phyloP scores from a whole-genome alignment of 148 eudicot species.

The Linanthus parryae region DNA sequence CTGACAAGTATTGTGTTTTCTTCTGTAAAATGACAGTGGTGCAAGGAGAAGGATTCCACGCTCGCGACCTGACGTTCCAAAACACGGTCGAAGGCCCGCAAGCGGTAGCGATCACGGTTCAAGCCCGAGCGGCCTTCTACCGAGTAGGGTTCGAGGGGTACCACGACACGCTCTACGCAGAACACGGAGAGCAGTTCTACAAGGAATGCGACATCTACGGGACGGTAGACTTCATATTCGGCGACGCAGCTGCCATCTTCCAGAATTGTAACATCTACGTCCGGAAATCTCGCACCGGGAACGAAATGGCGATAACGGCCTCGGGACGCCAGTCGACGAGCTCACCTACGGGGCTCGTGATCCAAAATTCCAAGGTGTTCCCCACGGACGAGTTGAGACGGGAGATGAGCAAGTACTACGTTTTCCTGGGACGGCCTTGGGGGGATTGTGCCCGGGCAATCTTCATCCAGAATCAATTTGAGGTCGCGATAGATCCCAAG shows the following conservation, averaged over 20 bases:
- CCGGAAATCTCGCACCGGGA: not conserved
- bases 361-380: conserved; percentile 12
- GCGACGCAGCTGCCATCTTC: conserved; percentile 12
- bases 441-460: conserved; percentile 9
- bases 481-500: conserved; percentile 2
- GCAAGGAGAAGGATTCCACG: conserved; percentile 67
- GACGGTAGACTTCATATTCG: conserved; percentile 20
- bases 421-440: conserved; percentile 23
- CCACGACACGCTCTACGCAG: conserved; percentile 20
- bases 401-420: not conserved
- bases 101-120: conserved; percentile 62
- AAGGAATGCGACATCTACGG: conserved; percentile 17
- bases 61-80: conserved; percentile 65
- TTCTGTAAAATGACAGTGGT: conserved; percentile 25
- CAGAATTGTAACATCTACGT: conserved; percentile 13
- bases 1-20: not conserved
- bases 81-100: conserved; percentile 54
- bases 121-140: conserved; percentile 61
- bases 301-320: conserved; percentile 10
- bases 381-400: conserved; percentile 3
- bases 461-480: conserved; percentile 3
- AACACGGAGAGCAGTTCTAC: conserved; percentile 6
- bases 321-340: not conserved
- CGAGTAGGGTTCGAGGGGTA: conserved; percentile 55
- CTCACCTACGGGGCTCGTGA: conserved; percentile 2